Percentiles rank a stretch among this genome's conserved stretches.
These are phyloP conservation scores for Omphalotus guepiniiformis DNA, from an alignment of 768 basidiomycete genomes.

Conservation along the genomic window DNA sequence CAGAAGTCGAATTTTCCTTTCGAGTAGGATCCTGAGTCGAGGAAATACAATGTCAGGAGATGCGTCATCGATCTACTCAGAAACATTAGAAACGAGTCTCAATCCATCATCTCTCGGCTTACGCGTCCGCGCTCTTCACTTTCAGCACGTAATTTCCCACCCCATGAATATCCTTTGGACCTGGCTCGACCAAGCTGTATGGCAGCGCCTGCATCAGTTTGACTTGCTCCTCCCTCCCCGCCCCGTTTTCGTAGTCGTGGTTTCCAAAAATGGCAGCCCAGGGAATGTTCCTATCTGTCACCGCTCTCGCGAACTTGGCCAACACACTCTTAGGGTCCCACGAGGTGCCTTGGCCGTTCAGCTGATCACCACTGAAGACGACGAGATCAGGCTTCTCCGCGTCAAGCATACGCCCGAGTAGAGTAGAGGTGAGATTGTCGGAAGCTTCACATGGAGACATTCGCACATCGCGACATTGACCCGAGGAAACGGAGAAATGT, in stretches of 20 bases:
- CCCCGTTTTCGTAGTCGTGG: slow-evolving; percentile 55
- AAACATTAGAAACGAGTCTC: not conserved
- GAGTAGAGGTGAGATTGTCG: slow-evolving; percentile 74
- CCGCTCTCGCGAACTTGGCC: slow-evolving; percentile 80
- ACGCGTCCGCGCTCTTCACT: slow-evolving; percentile 81
- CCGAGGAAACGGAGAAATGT: slow-evolving; percentile 82
- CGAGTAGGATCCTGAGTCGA: slow-evolving; percentile 83
- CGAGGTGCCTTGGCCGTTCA: slow-evolving; percentile 86
- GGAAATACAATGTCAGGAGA: slow-evolving; percentile 85
- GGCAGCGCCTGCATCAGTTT: slow-evolving; percentile 29
- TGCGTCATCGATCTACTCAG: slow-evolving; percentile 74
- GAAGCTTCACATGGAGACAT: slow-evolving; percentile 49
- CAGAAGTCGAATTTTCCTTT: slow-evolving; percentile 57
- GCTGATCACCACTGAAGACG: slow-evolving; percentile 89
- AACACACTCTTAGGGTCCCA: slow-evolving; percentile 89
- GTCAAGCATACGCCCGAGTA: slow-evolving; percentile 70
- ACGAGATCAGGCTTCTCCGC: slow-evolving; percentile 86
- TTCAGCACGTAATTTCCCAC: slow-evolving; percentile 90
- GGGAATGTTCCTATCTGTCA: slow-evolving; percentile 71
- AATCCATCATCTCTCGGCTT: slow-evolving; percentile 21
- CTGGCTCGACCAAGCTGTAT: slow-evolving; percentile 76
- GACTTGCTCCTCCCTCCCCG: slow-evolving; percentile 43
- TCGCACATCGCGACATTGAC: slow-evolving; percentile 70
- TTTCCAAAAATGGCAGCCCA: slow-evolving; percentile 96
- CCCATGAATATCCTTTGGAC: slow-evolving; percentile 83